Evolutionary conservation across 371 early-diverging fungal species (phyloP).

Genomic region (Mucor plumbeus): DNA sequence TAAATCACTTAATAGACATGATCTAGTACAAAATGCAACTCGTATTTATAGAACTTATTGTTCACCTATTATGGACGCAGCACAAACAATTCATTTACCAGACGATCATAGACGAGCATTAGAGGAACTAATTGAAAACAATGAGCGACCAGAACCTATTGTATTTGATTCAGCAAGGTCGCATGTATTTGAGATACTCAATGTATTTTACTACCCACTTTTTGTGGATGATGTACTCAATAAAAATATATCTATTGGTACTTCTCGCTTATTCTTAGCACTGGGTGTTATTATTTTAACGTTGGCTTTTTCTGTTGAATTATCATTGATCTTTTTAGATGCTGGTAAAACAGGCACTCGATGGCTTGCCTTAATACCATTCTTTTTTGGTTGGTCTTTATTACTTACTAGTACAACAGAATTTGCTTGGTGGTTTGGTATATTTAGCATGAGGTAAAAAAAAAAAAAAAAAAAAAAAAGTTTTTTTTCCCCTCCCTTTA

Average conservation of each 20-base stretch:
- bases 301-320: conserved; percentile 43
- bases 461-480: too few species aligned
- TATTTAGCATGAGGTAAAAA: conserved; percentile 42
- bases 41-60: conserved; percentile 55
- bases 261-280: conserved; percentile 28
- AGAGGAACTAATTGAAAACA: conserved; percentile 44
- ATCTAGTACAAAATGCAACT: conserved; percentile 50
- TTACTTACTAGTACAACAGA: conserved; percentile 42
- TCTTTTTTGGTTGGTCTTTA: conserved; percentile 47
- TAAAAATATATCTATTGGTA: conserved; percentile 35
- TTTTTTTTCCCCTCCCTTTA: neutral
- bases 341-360: conserved; percentile 33
- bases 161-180: conserved; percentile 53
- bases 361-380: conserved; percentile 44
- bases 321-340: conserved; percentile 47
- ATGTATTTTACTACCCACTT: conserved; percentile 54
- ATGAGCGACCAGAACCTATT: conserved; percentile 52
- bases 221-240: conserved; percentile 49
- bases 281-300: conserved; percentile 40
- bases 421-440: conserved; percentile 56
- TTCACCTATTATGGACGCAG: conserved; percentile 37
- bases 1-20: conserved; percentile 37
- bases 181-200: conserved; percentile 54
- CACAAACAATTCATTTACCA: conserved; percentile 49
- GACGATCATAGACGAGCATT: conserved; percentile 51